These are phyloP conservation scores for Acer campestre DNA, from an alignment of 345 rosid species.

Conservation along the genomic window DNA sequence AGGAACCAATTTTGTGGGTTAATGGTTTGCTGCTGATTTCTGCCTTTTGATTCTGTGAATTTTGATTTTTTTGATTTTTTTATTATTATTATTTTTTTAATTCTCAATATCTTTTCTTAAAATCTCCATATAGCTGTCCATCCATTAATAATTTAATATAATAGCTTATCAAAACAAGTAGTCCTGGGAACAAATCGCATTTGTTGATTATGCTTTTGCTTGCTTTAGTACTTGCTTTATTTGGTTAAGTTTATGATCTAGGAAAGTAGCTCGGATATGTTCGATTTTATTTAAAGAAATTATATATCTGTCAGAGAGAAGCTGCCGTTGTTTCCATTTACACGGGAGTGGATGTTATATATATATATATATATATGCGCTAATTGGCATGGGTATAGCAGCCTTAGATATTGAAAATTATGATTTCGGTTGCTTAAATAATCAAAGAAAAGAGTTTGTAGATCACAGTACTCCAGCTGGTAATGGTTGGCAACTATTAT, in stretches of 20 bases:
- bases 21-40: constrained; percentile 13
- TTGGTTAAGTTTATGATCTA: background rate
- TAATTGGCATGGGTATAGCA: constrained; percentile 29
- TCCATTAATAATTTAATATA: background rate
- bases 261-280: background rate
- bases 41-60: constrained; percentile 15
- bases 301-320: constrained; percentile 14
- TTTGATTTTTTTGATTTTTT: background rate
- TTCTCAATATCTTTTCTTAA: background rate
- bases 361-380: background rate
- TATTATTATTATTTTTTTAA: no score
- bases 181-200: constrained; percentile 16
- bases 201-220: constrained; percentile 28
- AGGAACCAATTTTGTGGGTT: constrained; percentile 9
- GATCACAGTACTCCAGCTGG: constrained; percentile 16
- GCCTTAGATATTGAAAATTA: constrained; percentile 29
- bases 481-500: constrained; percentile 34
- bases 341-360: constrained; percentile 15
- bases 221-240: constrained; percentile 17
- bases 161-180: background rate
- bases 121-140: constrained; percentile 16
- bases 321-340: constrained; percentile 36
- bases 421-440: constrained; percentile 10
- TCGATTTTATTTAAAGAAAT: background rate
- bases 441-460: constrained; percentile 4